Evolutionary conservation across 2,329 filamentous ascomycete species (phyloP), one percentile per base, ranked within the genome.

Genomic region (Sphaceloma murrayae): DNA sequence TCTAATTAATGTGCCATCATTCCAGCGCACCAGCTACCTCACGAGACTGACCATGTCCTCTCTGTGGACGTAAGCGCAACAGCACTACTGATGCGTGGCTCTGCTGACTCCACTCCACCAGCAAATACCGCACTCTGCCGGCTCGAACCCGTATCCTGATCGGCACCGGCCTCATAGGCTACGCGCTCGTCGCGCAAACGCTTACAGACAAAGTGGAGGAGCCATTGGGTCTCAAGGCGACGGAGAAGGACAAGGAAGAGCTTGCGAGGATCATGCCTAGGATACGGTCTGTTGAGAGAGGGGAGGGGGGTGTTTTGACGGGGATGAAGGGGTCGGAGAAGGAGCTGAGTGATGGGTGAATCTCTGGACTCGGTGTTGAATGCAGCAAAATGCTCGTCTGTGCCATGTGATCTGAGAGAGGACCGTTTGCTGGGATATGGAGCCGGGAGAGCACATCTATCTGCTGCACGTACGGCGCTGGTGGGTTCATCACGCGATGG

Each of bases 161-260:
- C 50, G 88, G 88, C 53, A 60, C 78, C 38, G 82, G 78, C 54
- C 65, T 94, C 52, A 77, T 94, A 57, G 75, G 75, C 24, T 94
- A 86, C 76, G 85, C 85, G 10, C 66, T 69, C 30, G 66, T 77
- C 30, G 88, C 85, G 11, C 70, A 91, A n/a, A 80, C 81, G 58
- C 58, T 84, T 13, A 78, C 82, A 4, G 82, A 89, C 57, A 70
- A 71, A 46, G 77, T 81, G 11, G 87, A 89, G 63, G 74, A 82
- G 58, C 77, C 73, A 31, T 73, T 88, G 49, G 83, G 82, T 5
- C 74, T 85, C 61, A 78, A 74, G 29, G 76, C 87, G 1, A 81
- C 78, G 1, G 78, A 85, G 49, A 69, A 82, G 56, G 86, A 94
- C 58, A 80, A 77, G 59, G 75, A 78, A 48, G 74, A 74, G 9